Conservation (phyloP, 306 rosid genomes). For the Medicago arabica region DNA sequence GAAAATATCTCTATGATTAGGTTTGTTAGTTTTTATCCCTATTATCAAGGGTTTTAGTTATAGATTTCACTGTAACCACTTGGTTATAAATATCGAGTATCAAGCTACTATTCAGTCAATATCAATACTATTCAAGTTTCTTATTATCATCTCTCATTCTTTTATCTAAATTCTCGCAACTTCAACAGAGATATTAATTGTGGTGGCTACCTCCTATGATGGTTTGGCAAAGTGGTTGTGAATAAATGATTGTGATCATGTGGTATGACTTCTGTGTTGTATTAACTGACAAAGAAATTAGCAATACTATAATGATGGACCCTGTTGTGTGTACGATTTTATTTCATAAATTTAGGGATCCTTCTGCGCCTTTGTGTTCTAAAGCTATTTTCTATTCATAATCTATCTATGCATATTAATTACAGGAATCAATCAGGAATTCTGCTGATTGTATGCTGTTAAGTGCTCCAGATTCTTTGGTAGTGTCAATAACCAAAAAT, state of each 20-base stretch:
- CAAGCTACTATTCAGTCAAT: too few relatives aligned
- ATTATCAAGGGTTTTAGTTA: too few relatives aligned
- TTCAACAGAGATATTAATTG: not conserved
- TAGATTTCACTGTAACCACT: not conserved
- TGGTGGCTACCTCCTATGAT: conserved; percentile 18
- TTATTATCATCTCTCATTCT: too few relatives aligned
- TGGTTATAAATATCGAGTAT: not conserved
- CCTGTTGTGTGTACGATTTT: conserved; percentile 30
- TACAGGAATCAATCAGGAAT: conserved; percentile 94
- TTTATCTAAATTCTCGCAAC: too few relatives aligned
- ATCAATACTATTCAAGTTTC: too few relatives aligned
- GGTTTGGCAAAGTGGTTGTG: conserved; percentile 21
- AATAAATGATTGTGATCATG: conserved; percentile 31
- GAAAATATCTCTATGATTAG: too few relatives aligned
- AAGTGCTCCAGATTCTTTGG: conserved; percentile 91
- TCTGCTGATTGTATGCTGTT: conserved; percentile 85
- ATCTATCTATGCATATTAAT: conserved; percentile 42
- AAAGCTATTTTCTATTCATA: conserved; percentile 24
- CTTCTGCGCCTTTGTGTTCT: conserved; percentile 29
- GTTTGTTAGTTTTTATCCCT: too few relatives aligned
- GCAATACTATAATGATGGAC: conserved; percentile 1
- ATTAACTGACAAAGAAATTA: conserved; percentile 21
- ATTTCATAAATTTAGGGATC: conserved; percentile 28
- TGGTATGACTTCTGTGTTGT: conserved; percentile 25
- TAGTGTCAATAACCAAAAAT: conserved; percentile 68